Evolutionary conservation across 2,329 filamentous ascomycete genomes (phyloP), one percentile per base, ranked within the genome.

Genomic region (Botrytis paeoniae): DNA sequence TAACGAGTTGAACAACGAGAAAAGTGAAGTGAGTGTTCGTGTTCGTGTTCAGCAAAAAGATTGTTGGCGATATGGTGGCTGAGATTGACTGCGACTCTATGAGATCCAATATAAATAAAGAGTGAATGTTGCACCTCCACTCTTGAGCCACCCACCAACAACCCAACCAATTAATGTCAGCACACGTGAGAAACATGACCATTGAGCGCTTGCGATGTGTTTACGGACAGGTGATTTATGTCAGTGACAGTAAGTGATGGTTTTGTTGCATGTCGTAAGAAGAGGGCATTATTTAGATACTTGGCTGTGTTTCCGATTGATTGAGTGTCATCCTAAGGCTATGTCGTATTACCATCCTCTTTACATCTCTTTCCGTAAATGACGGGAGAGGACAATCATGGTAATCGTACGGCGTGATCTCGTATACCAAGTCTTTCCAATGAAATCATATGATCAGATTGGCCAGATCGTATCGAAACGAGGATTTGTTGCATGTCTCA

Each of bases 181-280:
- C 43, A 51, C 16, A 63, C 37, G 6, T 14, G 43, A 51, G 63
- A 66, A 66, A 66, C 63, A 66, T 66, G 14, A 4, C 63, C 63
- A 66, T 37, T 51, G 22, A 51, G 32, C 20, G 12, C 43, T 37
- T 37, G 22, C 6, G 43, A 66, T 25, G n/a, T 29, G 32, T 18
- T 51, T 39, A 1, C 4, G 1, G 25, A 51, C 63, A 54, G 32
- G 45, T 54, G 32, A 66, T 48, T 51, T 6, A n/a, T 48, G 43
- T 37, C 16, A 51, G 32, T n/a, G 10, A 14, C 16, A 51, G 32
- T n/a, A 18, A 14, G 48, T 51, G 35, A 14, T n/a, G 3, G 14
- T n/a, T 37, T 65, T 65, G 63, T 51, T 65, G 63, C 43, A 65
- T 51, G 45, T 65, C 32, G n/a, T 20, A 37, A 35, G 63, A 63